Conservation (phyloP, 768 basidiomycete species). For the Leccinum subgranulosum region DNA sequence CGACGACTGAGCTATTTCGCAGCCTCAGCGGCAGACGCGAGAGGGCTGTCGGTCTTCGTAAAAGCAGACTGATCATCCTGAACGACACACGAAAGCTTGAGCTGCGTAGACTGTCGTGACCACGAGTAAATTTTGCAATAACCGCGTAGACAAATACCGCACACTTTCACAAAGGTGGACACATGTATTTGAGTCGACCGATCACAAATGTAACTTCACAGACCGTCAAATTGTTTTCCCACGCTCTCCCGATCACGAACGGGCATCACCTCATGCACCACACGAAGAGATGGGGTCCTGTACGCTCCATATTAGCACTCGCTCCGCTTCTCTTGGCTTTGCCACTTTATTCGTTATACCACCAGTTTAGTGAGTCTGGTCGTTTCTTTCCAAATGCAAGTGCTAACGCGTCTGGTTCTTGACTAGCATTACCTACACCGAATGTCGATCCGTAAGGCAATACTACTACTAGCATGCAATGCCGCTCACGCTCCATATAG, state of each 20-base stretch:
- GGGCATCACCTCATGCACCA: background rate
- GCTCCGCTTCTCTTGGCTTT: slow-evolving; percentile 52
- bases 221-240: too few species aligned
- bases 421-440: slow-evolving; percentile 55
- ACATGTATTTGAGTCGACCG: too few species aligned
- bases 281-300: slow-evolving; percentile 47
- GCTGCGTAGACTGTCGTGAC: too few species aligned
- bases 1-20: too few species aligned
- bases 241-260: slow-evolving; percentile 30
- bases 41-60: too few species aligned
- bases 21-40: too few species aligned
- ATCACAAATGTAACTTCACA: too few species aligned
- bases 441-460: slow-evolving; percentile 48
- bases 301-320: slow-evolving; percentile 53
- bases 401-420: slow-evolving; percentile 2
- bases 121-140: too few species aligned
- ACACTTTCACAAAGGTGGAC: too few species aligned
- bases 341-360: slow-evolving; percentile 45
- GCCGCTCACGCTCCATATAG: slow-evolving; percentile 9
- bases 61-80: too few species aligned
- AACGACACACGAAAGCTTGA: too few species aligned
- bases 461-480: background rate
- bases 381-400: background rate
- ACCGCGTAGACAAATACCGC: too few species aligned
- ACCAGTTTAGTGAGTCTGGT: slow-evolving; percentile 45